Evolutionary conservation across 2,329 filamentous ascomycete species (phyloP).

Genomic region (Aspergillus intermedius): DNA sequence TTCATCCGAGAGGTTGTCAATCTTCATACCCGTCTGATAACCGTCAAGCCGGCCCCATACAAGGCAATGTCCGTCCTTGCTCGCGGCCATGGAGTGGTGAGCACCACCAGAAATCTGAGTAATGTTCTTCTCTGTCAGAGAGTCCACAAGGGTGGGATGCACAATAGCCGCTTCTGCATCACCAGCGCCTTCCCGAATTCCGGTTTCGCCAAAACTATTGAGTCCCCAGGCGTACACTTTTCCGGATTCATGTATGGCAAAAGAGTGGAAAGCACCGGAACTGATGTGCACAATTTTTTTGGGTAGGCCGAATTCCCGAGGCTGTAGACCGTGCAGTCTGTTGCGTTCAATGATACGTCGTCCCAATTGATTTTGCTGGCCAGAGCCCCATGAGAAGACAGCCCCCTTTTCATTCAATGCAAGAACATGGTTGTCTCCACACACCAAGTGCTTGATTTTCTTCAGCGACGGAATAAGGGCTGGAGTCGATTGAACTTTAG

Average conservation of each 20-base stretch:
- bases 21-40: slow-evolving; percentile 55
- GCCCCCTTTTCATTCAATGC: slow-evolving; percentile 53
- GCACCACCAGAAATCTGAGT: slow-evolving; percentile 62
- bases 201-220: slow-evolving; percentile 81
- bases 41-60: slow-evolving; percentile 57
- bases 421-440: slow-evolving; percentile 52
- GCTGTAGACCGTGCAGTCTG: slow-evolving; percentile 48
- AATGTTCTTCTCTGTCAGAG: slow-evolving; percentile 59
- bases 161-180: slow-evolving; percentile 65
- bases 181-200: slow-evolving; percentile 56
- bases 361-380: slow-evolving; percentile 64
- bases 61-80: slow-evolving; percentile 49
- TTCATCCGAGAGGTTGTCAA: slow-evolving; percentile 50
- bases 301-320: slow-evolving; percentile 53
- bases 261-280: slow-evolving; percentile 74
- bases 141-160: slow-evolving; percentile 61
- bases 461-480: slow-evolving; percentile 47
- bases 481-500: slow-evolving; percentile 40
- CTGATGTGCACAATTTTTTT: slow-evolving; percentile 56
- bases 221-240: slow-evolving; percentile 76
- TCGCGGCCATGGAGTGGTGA: slow-evolving; percentile 64
- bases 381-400: slow-evolving; percentile 60
- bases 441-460: slow-evolving; percentile 49
- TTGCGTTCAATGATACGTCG: slow-evolving; percentile 56
- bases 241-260: slow-evolving; percentile 63